phyloP scores from a whole-genome alignment of 192 early-diverging fungal species.

The Gigaspora rosea region DNA sequence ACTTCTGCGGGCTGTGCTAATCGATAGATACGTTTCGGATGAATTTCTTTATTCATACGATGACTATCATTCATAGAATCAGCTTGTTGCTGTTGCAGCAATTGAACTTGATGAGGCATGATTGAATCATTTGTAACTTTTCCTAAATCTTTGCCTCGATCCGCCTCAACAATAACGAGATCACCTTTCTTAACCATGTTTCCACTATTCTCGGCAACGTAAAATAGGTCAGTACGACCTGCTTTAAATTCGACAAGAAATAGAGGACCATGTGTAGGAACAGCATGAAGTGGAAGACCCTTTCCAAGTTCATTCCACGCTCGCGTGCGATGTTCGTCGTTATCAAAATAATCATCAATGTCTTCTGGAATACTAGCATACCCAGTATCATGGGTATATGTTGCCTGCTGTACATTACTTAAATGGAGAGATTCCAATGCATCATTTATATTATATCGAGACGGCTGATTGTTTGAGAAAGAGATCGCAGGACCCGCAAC shows the following conservation, averaged over 20 bases:
- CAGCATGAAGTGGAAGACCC: constrained; percentile 48
- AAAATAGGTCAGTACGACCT: constrained; percentile 83
- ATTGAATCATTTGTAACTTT: constrained; percentile 80
- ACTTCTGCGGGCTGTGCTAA: constrained; percentile 81
- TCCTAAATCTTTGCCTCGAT: constrained; percentile 89
- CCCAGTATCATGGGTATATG: constrained; percentile 29
- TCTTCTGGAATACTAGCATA: constrained; percentile 31
- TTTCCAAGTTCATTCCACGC: constrained; percentile 46
- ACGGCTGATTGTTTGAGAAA: constrained; percentile 34
- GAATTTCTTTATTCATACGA: constrained; percentile 68
- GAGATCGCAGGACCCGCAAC: constrained; percentile 50
- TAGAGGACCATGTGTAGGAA: constrained; percentile 57
- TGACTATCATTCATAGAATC: constrained; percentile 51
- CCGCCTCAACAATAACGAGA: constrained; percentile 85
- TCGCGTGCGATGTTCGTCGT: constrained; percentile 33
- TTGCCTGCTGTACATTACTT: constrained; percentile 31
- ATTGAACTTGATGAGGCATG: constrained; percentile 50
- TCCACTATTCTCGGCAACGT: constrained; percentile 55
- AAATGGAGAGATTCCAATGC: constrained; percentile 41
- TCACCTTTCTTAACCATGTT: constrained; percentile 63
- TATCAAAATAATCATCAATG: constrained; percentile 45
- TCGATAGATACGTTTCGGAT: constrained; percentile 89
- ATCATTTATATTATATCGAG: constrained; percentile 31
- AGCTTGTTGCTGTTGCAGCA: constrained; percentile 47
- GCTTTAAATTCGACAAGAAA: constrained; percentile 90